Evolutionary conservation across 1,139 yeast species (phyloP).

Genomic region (Kodamaea anthophila): DNA sequence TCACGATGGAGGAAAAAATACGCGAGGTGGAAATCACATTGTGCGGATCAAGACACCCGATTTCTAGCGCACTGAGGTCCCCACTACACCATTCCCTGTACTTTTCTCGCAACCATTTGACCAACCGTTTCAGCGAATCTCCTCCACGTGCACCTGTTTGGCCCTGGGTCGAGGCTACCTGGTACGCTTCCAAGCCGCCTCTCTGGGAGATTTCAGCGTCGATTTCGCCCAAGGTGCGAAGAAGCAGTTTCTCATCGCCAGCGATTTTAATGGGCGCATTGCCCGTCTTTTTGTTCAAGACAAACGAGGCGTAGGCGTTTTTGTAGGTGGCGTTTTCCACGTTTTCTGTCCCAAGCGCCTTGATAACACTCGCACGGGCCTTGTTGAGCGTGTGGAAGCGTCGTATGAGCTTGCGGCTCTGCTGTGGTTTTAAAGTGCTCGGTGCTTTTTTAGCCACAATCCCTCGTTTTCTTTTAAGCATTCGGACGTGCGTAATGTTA

Average conservation of each 20-base stretch:
- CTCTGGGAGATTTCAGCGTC: slow-evolving; percentile 53
- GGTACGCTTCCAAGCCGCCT: slow-evolving; percentile 74
- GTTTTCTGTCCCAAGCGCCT: slow-evolving; percentile 12
- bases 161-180: slow-evolving; percentile 82
- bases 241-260: slow-evolving; percentile 13
- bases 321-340: slow-evolving; percentile 1
- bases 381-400: slow-evolving; percentile 61
- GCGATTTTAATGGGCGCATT: slow-evolving; percentile 4
- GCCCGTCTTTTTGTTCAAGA: slow-evolving; percentile 7
- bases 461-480: slow-evolving; percentile 17
- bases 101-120: slow-evolving; percentile 53
- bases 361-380: slow-evolving; percentile 35
- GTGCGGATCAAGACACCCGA: slow-evolving; percentile 69
- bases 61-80: slow-evolving; percentile 53
- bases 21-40: slow-evolving; percentile 62
- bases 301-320: slow-evolving; percentile 3
- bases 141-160: slow-evolving; percentile 78
- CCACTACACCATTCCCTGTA: neutral
- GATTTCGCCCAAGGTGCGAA: slow-evolving; percentile 41
- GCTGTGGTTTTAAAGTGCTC: slow-evolving; percentile 52
- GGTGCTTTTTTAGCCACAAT: slow-evolving; percentile 19
- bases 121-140: slow-evolving; percentile 73
- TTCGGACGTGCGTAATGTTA: too few relatives aligned
- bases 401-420: slow-evolving; percentile 62
- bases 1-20: slow-evolving; percentile 40